These are phyloP conservation scores for Lactarius psammicola DNA, from an alignment of 768 basidiomycete genomes.

Conservation along the genomic window DNA sequence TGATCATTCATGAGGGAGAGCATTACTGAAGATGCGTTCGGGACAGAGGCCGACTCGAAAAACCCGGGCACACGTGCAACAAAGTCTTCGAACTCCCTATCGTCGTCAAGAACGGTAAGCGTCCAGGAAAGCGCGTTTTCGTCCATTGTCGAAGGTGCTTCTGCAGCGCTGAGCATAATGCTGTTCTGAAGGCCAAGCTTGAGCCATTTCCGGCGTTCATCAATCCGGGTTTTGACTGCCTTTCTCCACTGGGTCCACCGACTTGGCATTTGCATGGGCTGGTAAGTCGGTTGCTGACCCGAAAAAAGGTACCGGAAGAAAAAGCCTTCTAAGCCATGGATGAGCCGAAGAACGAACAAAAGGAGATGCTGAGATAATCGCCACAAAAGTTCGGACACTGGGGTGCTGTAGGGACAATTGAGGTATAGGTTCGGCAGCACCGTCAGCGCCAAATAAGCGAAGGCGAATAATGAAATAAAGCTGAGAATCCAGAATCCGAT, in stretches of 20 bases:
- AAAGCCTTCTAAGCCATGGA: neutral
- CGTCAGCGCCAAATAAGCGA: neutral
- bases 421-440: neutral
- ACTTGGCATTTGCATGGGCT: no score
- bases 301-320: neutral
- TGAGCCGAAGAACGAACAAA: neutral
- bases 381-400: neutral
- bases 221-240: neutral
- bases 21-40: neutral
- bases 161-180: neutral
- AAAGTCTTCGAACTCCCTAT: conserved; percentile 12
- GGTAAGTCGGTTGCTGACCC: neutral
- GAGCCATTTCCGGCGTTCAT: neutral
- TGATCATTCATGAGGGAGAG: neutral
- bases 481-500: neutral
- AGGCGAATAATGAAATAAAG: neutral
- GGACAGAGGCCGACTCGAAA: conserved; percentile 1
- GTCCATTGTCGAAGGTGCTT: conserved; percentile 2
- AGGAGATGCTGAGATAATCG: neutral
- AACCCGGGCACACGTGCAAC: conserved; percentile 8
- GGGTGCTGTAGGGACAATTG: conserved; percentile 5
- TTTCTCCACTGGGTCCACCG: no score
- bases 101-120: conserved; percentile 6
- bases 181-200: conserved; percentile 4
- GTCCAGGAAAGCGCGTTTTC: conserved; percentile 11